Percentiles rank a stretch among this genome's conserved stretches.
phyloP scores from a whole-genome alignment of 257 asterid genomes.

The Fraxinus americana region DNA sequence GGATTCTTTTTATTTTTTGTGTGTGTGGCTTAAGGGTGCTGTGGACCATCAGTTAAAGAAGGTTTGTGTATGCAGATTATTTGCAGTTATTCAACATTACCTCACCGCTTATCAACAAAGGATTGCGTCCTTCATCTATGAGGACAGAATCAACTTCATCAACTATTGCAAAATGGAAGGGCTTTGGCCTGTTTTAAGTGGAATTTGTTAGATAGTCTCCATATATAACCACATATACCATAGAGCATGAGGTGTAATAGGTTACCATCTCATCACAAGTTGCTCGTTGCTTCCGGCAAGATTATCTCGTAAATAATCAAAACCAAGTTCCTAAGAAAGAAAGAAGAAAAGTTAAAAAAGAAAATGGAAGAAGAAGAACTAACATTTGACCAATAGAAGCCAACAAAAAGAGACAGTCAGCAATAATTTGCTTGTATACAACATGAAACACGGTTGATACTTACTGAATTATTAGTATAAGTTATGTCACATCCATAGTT shows the following conservation, averaged over 20 bases:
- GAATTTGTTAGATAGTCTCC: conserved; percentile 12
- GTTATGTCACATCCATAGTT: conserved; percentile 93
- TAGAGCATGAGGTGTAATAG: conserved; percentile 20
- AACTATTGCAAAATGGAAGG: conserved; percentile 96
- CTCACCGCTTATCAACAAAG: conserved; percentile 91
- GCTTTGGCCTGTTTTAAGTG: conserved; percentile 77
- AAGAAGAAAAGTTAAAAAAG: conserved; percentile 21
- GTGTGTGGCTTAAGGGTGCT: background rate
- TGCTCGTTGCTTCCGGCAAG: conserved; percentile 69
- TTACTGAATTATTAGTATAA: conserved; percentile 88
- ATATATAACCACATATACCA: conserved; percentile 17
- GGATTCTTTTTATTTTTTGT: background rate
- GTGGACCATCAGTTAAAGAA: background rate
- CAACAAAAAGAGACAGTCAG: conserved; percentile 9
- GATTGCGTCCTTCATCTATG: conserved; percentile 98
- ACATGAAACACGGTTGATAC: conserved; percentile 27
- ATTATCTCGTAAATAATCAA: conserved; percentile 95
- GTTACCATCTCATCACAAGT: conserved; percentile 98
- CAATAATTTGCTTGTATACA: conserved; percentile 13
- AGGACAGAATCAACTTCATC: conserved; percentile 99
- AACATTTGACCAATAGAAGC: conserved; percentile 8
- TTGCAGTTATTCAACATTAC: conserved; percentile 47
- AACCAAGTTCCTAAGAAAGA: conserved; percentile 86
- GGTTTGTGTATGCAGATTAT: conserved; percentile 8
- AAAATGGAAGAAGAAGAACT: conserved; percentile 17